Conservation (phyloP, 352 stramenopile species). For the Globisporangium rhizosaccharum region DNA sequence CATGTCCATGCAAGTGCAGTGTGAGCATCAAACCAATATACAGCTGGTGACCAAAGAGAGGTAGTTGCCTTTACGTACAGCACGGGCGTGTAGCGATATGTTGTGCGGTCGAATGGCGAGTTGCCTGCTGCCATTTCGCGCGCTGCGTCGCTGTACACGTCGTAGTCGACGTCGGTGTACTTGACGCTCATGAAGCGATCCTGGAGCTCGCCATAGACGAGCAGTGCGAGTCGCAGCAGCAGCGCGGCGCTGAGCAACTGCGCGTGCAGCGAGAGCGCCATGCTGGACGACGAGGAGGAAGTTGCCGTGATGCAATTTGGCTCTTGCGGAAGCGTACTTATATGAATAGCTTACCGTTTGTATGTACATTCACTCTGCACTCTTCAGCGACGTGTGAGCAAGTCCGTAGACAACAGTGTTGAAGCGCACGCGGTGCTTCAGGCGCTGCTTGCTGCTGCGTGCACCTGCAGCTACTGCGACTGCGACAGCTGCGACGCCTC, state of each 20-base stretch:
- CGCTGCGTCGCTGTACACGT: conserved; percentile 97
- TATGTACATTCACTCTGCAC: conserved; percentile 19
- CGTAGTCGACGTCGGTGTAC: conserved; percentile 99
- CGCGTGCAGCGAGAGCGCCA: conserved; percentile 18
- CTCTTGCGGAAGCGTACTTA: background rate
- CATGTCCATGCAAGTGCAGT: background rate
- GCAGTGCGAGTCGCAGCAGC: conserved; percentile 48
- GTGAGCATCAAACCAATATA: too few species aligned
- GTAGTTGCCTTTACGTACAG: conserved; percentile 42
- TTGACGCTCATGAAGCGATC: conserved; percentile 79
- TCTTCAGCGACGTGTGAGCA: conserved; percentile 43
- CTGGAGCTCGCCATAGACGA: conserved; percentile 74
- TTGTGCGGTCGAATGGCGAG: conserved; percentile 95
- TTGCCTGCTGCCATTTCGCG: conserved; percentile 78
- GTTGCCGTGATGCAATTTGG: background rate
- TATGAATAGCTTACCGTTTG: background rate
- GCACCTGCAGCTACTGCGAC: background rate
- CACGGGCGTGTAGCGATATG: conserved; percentile 98
- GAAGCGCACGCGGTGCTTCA: conserved; percentile 74
- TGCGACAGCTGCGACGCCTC: background rate
- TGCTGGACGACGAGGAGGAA: background rate
- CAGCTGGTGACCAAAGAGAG: background rate
- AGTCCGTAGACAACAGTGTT: conserved; percentile 70
- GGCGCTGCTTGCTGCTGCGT: conserved; percentile 19
- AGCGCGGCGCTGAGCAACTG: conserved; percentile 48